These are phyloP conservation scores for Coniella vitis DNA, from an alignment of 2,329 filamentous ascomycete genomes.

Conservation along the genomic window DNA sequence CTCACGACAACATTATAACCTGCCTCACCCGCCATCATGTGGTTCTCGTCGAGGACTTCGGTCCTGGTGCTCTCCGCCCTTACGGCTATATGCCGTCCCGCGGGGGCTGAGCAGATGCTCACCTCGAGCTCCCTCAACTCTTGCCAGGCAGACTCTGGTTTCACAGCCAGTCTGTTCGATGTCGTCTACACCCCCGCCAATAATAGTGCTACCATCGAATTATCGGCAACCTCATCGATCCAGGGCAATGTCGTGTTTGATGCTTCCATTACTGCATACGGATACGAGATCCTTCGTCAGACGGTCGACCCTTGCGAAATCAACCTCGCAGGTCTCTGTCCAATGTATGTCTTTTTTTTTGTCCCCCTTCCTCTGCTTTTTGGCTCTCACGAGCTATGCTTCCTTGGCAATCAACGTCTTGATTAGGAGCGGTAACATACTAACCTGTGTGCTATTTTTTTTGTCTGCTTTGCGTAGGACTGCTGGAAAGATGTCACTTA, in stretches of 20 bases:
- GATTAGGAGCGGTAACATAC: background rate
- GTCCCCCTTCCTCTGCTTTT: too few species aligned
- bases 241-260: slow-evolving; percentile 76
- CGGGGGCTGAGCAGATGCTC: slow-evolving; percentile 59
- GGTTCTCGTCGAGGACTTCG: slow-evolving; percentile 38
- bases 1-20: too few species aligned
- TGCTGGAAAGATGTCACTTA: slow-evolving; percentile 70
- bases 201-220: slow-evolving; percentile 62
- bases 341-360: slow-evolving; percentile 51
- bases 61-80: slow-evolving; percentile 39
- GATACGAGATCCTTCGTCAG: slow-evolving; percentile 62
- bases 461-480: slow-evolving; percentile 38
- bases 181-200: slow-evolving; percentile 74
- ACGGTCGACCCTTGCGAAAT: slow-evolving; percentile 69
- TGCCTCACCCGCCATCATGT: slow-evolving; percentile 33
- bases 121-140: slow-evolving; percentile 77
- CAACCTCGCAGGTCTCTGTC: slow-evolving; percentile 71
- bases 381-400: background rate
- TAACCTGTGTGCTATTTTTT: background rate
- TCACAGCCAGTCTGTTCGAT: slow-evolving; percentile 84
- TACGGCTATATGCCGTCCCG: slow-evolving; percentile 38
- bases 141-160: slow-evolving; percentile 77
- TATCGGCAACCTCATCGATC: slow-evolving; percentile 76
- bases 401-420: background rate
- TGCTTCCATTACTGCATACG: slow-evolving; percentile 73